Conservation (phyloP, 2,329 filamentous ascomycete species). For the Ophiocordyceps unilateralis region DNA sequence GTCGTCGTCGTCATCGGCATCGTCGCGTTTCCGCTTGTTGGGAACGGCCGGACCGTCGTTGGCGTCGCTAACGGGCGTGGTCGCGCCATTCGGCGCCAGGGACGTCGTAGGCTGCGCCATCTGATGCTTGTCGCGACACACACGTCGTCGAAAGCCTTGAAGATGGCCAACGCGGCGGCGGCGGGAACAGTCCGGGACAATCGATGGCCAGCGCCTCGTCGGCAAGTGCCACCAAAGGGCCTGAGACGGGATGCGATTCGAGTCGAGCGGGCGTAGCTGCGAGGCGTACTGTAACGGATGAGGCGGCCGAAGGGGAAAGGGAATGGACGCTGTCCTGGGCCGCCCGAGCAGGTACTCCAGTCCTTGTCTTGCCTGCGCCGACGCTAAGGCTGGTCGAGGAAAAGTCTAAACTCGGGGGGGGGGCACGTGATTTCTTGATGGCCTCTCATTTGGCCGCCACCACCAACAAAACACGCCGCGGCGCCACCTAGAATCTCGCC, state of each 20-base stretch:
- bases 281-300: slow-evolving; percentile 12
- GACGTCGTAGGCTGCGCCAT: slow-evolving; percentile 25
- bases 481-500: no score
- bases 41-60: slow-evolving; percentile 16
- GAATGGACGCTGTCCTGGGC: slow-evolving; percentile 19
- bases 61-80: slow-evolving; percentile 15
- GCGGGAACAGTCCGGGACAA: no score
- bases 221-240: not conserved
- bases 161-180: slow-evolving; percentile 3
- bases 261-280: slow-evolving; percentile 7
- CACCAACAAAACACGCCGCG: no score
- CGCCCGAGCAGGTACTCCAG: slow-evolving; percentile 8
- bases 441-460: not conserved
- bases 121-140: slow-evolving; percentile 10
- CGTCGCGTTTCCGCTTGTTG: slow-evolving; percentile 43
- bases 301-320: slow-evolving; percentile 9
- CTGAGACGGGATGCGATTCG: not conserved
- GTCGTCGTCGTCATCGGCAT: slow-evolving; percentile 19
- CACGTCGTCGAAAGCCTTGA: slow-evolving; percentile 10
- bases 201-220: not conserved
- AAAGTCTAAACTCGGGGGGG: slow-evolving; percentile 11
- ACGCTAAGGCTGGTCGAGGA: slow-evolving; percentile 12
- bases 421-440: slow-evolving; percentile 14
- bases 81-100: slow-evolving; percentile 23
- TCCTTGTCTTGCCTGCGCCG: slow-evolving; percentile 10